Evolutionary conservation across 441 rosid genomes (phyloP).

Genomic region (Adansonia rubrostipa): DNA sequence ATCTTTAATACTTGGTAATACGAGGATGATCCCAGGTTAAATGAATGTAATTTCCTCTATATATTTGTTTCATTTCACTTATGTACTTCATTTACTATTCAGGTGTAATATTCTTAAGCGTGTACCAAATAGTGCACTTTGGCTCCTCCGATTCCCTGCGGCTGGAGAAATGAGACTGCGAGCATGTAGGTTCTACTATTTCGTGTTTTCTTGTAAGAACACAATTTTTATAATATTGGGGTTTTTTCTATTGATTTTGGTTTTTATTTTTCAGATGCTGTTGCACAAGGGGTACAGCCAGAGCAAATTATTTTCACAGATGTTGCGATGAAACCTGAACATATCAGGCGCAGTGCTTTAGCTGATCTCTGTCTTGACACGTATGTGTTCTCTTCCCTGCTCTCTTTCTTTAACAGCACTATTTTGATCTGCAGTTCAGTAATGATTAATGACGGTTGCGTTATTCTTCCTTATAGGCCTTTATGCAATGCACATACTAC

Average conservation of each 20-base stretch:
- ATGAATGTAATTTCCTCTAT: background rate
- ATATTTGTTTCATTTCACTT: constrained; percentile 15
- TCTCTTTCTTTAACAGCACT: background rate
- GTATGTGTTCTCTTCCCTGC: constrained; percentile 42
- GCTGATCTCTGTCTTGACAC: constrained; percentile 98
- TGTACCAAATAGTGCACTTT: constrained; percentile 92
- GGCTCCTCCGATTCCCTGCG: constrained; percentile 99
- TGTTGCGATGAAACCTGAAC: constrained; percentile 98
- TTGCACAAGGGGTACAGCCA: constrained; percentile 79
- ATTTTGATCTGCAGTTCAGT: background rate
- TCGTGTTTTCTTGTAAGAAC: background rate
- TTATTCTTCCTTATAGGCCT: constrained; percentile 57
- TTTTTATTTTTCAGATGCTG: constrained; percentile 70
- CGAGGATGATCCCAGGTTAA: background rate
- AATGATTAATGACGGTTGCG: constrained; percentile 14
- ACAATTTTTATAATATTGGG: background rate
- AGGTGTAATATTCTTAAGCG: constrained; percentile 99
- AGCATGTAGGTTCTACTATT: constrained; percentile 56
- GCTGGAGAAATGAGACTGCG: constrained; percentile 97
- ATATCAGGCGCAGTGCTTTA: constrained; percentile 90
- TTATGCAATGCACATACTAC: constrained; percentile 99
- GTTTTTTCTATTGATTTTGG: background rate
- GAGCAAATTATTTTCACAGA: constrained; percentile 97
- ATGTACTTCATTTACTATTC: background rate
- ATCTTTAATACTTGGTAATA: constrained; percentile 84